Conservation (phyloP, 306 rosid genomes). For the Prunus kanzakura region DNA sequence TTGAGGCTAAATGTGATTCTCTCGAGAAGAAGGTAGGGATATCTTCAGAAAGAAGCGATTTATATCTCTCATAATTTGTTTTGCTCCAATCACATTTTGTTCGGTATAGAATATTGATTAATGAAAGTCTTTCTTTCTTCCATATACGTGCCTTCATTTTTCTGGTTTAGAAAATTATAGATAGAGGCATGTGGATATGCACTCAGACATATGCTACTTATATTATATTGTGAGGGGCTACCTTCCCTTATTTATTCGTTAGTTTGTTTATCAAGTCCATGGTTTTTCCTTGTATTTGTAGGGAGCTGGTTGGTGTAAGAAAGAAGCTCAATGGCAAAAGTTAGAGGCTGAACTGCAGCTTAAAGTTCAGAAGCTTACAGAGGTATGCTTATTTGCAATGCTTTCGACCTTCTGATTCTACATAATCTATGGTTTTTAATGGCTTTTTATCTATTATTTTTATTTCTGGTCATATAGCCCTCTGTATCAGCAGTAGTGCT, state of each 20-base stretch:
- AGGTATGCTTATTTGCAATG: constrained; percentile 39
- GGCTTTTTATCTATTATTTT: neutral
- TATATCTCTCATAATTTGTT: neutral
- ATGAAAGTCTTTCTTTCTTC: neutral
- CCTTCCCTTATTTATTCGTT: constrained; percentile 11
- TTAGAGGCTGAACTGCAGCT: constrained; percentile 38
- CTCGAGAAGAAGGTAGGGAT: constrained; percentile 61
- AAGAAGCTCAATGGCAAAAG: constrained; percentile 57
- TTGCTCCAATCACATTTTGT: neutral
- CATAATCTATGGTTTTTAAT: neutral
- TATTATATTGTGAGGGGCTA: constrained; percentile 8
- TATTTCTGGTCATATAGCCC: neutral
- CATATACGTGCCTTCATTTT: neutral
- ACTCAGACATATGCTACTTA: neutral
- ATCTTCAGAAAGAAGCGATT: neutral
- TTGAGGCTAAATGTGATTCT: constrained; percentile 64
- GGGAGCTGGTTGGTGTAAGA: constrained; percentile 56
- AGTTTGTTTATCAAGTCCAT: constrained; percentile 10
- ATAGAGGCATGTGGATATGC: neutral
- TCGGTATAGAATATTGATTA: too few species aligned
- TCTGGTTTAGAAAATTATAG: neutral
- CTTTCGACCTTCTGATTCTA: neutral
- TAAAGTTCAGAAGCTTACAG: constrained; percentile 39
- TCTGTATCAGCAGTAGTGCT: neutral
- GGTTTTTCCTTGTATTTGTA: constrained; percentile 22